Base-by-base conservation (phyloP, 2,329 filamentous ascomycete species). In the Aspergillus calidoustus region DNA sequence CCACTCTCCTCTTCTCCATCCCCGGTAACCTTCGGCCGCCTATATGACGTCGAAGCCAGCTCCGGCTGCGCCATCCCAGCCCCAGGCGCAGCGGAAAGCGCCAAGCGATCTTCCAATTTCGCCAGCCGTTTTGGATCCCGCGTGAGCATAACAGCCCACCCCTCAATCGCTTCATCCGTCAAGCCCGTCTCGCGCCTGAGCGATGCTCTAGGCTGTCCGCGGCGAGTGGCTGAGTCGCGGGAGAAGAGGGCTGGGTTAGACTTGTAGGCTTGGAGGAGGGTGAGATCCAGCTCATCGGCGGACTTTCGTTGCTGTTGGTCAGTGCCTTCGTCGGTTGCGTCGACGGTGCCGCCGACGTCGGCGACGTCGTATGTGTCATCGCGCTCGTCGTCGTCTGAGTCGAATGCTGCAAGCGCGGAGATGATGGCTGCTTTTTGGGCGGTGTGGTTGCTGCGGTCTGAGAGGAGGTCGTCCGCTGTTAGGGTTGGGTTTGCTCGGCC, bases 361-460 rank as follows among this genome's bases (percentile, higher is more conserved):
- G 88, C 92, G 1, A 89, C 87, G 70, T 99, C 95, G 73, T 99
- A 99, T 0, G 94, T 98, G 75, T 99, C 95, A 75, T 99, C 95
- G 41, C 93, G 87, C 79, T 99, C 95, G 74, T 99, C 95, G 68
- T 98, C 95, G 69, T 98, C 94, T 0, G 89, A 90, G 78, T 98
- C 93, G 68, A 98, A 97, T 0, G 90, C 86, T 17, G 92, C 92
- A 2, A 98, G 86, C 0, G 94, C 94, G 3, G 93, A 91, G 25
- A 97, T 80, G 68, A 97, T 97, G 11, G 92, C 90, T 0, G 92
- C 91, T 79, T 96, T 97, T 69, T 89, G 88, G 1, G 89, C 86
- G 3, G 89, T 87, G 66, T 80, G 79, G 52, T 78, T 72, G 22
- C 85, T 83, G 54, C 85, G 85, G 71, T 92, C 88, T 52, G 84